Evolutionary conservation across 73 alveolate genomes (phyloP), one percentile per base, ranked within the genome.

Genomic region (Paramecium biaurelia): DNA sequence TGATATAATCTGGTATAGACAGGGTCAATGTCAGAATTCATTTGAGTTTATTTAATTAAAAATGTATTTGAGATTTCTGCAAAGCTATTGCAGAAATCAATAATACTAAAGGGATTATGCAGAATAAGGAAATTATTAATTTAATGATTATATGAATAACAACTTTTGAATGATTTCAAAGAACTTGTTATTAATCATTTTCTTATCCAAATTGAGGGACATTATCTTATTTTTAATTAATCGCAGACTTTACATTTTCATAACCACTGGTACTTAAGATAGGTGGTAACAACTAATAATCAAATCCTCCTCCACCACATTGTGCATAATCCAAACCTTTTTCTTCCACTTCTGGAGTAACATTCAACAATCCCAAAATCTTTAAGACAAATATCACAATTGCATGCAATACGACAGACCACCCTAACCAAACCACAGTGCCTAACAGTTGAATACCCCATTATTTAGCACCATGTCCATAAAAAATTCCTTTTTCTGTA

Each of bases 401-500:
- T 7, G 28, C 41, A 63, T 74, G 85, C 24, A 74, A 53, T 18
- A 76, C 86, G 2, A 56, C 82, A 7, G 92, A 63, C 93, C 93
- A 87, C 7, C 82, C 93, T 37, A 87, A 49, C 57, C 58, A 68
- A 30, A 85, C 93, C 14, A 87, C 92, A 34, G 47, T 76, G 2
- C 93, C 93, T 21, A 87, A 24, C 18, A 87, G 49, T 85, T 87
- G 86, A 87, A 30, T n/a, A 24, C 93, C 93, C 82, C 85, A 68
- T 70, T 87, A 85, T 15, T 68, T 76, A 18, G 90, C 93, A 10
- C 86, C 76, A 43, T 74, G 63, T 79, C 93, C 93, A 87, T 92
- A 92, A 1, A 85, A 53, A 1, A 96, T 85, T 41, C 99, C 99
- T 63, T 85, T 63, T 49, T 93, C 97, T 70, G 92, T 38, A 68